phyloP scores from a whole-genome alignment of 495 filamentous ascomycete species.

The Penicillium verhagenii region DNA sequence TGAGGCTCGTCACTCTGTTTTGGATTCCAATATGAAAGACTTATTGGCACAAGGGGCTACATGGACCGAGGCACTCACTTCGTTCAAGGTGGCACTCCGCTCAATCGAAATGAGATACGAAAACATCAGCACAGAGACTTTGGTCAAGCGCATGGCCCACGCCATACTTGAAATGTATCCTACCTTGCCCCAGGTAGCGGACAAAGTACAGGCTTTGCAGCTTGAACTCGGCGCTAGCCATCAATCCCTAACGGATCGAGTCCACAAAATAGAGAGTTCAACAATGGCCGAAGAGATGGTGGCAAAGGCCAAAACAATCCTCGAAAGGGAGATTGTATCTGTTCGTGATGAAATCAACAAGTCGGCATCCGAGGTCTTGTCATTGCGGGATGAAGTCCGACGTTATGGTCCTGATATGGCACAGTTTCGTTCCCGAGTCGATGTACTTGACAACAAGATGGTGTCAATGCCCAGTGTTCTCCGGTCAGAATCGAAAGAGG shows the following conservation, averaged over 20 bases:
- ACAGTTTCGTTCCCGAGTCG: no score
- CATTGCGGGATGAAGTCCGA: no score
- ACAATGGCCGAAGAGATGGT: background rate
- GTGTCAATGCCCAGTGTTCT: background rate
- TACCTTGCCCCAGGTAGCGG: constrained; percentile 2
- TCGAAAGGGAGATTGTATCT: no score
- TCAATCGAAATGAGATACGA: constrained; percentile 41
- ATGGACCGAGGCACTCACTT: background rate
- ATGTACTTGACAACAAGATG: background rate
- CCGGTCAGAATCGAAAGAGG: background rate
- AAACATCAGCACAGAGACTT: constrained; percentile 30
- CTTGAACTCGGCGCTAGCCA: background rate
- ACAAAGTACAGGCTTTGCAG: constrained; percentile 1
- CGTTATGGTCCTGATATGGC: no score
- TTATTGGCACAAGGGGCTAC: background rate
- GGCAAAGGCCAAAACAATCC: background rate
- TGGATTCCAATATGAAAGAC: background rate
- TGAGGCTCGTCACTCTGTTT: background rate
- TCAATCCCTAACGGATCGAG: background rate
- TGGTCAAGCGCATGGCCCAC: constrained; percentile 36
- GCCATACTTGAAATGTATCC: constrained; percentile 42
- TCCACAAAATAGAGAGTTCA: background rate
- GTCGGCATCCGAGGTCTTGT: no score
- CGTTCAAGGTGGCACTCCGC: constrained; percentile 18
- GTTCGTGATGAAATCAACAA: no score